Evolutionary conservation across 2,329 filamentous ascomycete genomes (phyloP).

Genomic region (Beauveria sp.): DNA sequence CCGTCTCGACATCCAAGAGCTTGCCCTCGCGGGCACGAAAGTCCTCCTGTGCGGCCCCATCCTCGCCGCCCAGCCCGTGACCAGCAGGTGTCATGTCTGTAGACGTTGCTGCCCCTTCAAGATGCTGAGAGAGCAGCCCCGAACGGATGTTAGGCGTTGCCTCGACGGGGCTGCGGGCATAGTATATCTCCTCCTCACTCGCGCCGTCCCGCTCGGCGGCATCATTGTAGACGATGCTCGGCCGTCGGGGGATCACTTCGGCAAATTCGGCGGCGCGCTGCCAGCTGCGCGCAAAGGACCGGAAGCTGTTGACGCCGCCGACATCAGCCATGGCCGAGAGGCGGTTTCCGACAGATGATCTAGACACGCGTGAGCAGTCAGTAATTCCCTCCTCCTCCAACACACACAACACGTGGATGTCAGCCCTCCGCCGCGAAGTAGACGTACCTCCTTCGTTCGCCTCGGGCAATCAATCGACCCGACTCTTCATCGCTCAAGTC

Average conservation of each 20-base stretch:
- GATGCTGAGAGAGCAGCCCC: slow-evolving; percentile 45
- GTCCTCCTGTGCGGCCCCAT: slow-evolving; percentile 16
- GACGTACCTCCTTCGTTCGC: slow-evolving; percentile 24
- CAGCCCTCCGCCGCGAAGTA: neutral
- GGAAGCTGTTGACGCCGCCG: slow-evolving; percentile 87
- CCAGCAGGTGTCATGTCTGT: slow-evolving; percentile 15
- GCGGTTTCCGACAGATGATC: slow-evolving; percentile 52
- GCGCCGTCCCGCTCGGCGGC: slow-evolving; percentile 33
- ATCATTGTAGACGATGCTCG: slow-evolving; percentile 61
- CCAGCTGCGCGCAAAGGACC: slow-evolving; percentile 89
- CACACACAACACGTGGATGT: too few relatives aligned
- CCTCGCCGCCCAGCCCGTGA: slow-evolving; percentile 13
- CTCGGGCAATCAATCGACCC: slow-evolving; percentile 17
- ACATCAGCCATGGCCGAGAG: slow-evolving; percentile 58
- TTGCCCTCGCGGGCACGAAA: slow-evolving; percentile 43
- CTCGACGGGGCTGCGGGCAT: slow-evolving; percentile 35
- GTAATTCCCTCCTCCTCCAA: neutral
- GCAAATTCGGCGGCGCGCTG: slow-evolving; percentile 82
- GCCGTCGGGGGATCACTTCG: slow-evolving; percentile 75
- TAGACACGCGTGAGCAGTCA: slow-evolving; percentile 20
- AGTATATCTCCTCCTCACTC: slow-evolving; percentile 27
- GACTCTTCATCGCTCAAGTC: slow-evolving; percentile 23
- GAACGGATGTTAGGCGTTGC: slow-evolving; percentile 24
- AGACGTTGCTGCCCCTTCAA: slow-evolving; percentile 31
- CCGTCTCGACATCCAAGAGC: slow-evolving; percentile 36